These are phyloP conservation scores for Fusarium pseudonygamai DNA, from an alignment of 2,329 filamentous ascomycete genomes.

Conservation along the genomic window DNA sequence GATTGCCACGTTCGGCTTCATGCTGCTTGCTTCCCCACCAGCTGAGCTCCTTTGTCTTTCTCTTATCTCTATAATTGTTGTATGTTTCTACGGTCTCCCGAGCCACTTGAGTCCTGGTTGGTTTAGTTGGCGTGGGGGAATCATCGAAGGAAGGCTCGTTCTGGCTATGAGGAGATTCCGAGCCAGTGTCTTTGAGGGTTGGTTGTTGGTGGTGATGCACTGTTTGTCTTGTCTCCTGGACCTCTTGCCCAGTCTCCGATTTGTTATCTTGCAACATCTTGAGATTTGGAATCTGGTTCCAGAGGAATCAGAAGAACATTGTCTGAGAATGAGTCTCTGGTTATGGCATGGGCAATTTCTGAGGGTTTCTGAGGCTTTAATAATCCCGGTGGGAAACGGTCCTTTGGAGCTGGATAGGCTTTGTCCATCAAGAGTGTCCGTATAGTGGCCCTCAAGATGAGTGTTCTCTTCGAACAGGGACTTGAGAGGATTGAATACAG, in stretches of 20 bases:
- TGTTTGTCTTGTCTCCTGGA: neutral
- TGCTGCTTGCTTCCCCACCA: constrained; percentile 18
- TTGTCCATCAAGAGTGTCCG: neutral
- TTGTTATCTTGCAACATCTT: neutral
- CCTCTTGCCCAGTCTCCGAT: neutral
- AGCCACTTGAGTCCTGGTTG: neutral
- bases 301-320: neutral
- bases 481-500: neutral
- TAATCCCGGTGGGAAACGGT: neutral
- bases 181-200: neutral
- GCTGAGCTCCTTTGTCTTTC: neutral
- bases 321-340: neutral
- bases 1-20: neutral
- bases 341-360: neutral
- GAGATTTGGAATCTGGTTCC: neutral
- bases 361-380: neutral
- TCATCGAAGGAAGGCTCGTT: neutral
- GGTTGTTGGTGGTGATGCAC: neutral
- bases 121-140: neutral
- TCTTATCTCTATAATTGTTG: neutral
- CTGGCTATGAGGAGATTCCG: neutral
- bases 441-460: neutral
- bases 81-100: neutral
- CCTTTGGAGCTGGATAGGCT: neutral
- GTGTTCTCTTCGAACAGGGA: neutral